phyloP scores from a whole-genome alignment of 2,329 filamentous ascomycete species.

The Ramularia endophylla region DNA sequence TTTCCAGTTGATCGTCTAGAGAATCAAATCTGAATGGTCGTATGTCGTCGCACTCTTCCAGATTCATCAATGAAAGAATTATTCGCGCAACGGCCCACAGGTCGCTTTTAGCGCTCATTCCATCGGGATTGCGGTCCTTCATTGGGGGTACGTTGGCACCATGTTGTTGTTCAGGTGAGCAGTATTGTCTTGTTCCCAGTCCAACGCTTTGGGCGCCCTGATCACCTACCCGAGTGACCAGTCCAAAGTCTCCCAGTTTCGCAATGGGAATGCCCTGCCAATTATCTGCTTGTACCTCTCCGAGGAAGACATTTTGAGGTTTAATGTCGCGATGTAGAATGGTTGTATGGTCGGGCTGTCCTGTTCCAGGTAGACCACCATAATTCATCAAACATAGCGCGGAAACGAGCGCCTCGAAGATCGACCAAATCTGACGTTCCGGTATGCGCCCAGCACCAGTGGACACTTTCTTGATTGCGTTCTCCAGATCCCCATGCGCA shows the following conservation, averaged over 20 bases:
- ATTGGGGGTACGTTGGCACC: too few species aligned
- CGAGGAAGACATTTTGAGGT: conserved; percentile 4
- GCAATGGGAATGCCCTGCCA: conserved; percentile 1
- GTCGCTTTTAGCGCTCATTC: neutral
- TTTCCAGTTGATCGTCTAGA: too few species aligned
- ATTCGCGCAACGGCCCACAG: conserved; percentile 5
- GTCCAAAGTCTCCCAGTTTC: conserved; percentile 9
- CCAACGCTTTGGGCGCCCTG: too few species aligned
- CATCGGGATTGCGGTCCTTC: neutral
- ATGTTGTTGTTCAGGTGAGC: too few species aligned
- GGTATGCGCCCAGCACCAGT: neutral
- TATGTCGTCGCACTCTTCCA: neutral
- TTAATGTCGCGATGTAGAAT: conserved; percentile 1
- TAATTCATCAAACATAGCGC: neutral
- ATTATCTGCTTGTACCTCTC: neutral
- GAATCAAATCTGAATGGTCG: too few species aligned
- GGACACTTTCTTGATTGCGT: neutral
- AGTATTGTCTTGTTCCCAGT: too few species aligned
- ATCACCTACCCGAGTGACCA: neutral
- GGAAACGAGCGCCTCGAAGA: neutral
- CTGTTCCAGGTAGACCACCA: neutral
- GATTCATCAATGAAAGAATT: conserved; percentile 6
- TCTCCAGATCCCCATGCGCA: neutral
- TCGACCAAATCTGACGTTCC: neutral
- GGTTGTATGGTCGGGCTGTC: neutral